Base-by-base conservation (phyloP, 2,329 filamentous ascomycete species). In the Nothophaeocryptopus gaeumannii region DNA sequence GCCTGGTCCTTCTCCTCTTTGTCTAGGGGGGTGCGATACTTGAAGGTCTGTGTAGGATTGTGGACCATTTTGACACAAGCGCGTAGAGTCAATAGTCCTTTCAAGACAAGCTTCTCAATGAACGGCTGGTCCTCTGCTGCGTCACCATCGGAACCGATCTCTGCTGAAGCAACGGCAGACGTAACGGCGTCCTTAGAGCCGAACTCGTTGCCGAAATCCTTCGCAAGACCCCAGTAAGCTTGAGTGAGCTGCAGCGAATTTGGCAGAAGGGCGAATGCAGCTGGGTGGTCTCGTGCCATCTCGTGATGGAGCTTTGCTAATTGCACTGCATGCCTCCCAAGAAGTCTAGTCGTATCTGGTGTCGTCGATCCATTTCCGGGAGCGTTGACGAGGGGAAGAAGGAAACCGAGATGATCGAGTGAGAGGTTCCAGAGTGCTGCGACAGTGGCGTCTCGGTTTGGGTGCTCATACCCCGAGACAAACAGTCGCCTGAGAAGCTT, bases 261-360 rank as follows among this genome's bases (percentile, higher is more conserved):
- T 2, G 90, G 89, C 5, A 99, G 78, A 10, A 89, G 76, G 1
- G 85, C 84, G 68, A 96, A 97, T 47, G 89, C 88, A 3, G 87
- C 84, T 1, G 91, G 84, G 66, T 96, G 90, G 5, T 77, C 73
- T 42, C 82, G 82, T 1, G 89, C 83, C 85, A 97, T 92, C 48
- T 89, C 85, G 34, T 95, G 78, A 66, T 97, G 93, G 2, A 99
- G 75, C 70, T 97, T 99, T 3, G 91, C 85, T 42, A 97, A 85
- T 65, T 97, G 91, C 36, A 96, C 72, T 2, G 96, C 75, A 65
- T 96, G 91, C 65, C 90, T 95, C 58, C 88, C 87, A 16, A 86
- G 65, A 7, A 36, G 16, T n/a, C 15, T 16, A 3, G 43, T 38
- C 5, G 49, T 39, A 11, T 39, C 44, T 8, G 50, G 36, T 2